Evolutionary conservation across 805 yeast genomes (phyloP).

Genomic region (Huiozyma naganishii): DNA sequence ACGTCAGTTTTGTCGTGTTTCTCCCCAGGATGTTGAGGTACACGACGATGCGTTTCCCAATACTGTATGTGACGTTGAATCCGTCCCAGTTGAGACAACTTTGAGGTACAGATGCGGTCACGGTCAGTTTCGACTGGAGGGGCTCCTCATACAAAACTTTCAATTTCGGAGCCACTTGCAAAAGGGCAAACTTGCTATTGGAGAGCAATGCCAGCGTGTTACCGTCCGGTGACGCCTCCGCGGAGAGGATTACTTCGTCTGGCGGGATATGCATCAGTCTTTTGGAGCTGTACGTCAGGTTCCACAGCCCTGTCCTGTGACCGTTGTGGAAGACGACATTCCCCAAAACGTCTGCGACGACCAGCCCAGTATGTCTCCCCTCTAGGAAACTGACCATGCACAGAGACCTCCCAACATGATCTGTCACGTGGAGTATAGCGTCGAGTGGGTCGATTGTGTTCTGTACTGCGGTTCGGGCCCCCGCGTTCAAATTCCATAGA

Average conservation of each 20-base stretch:
- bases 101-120: constrained; percentile 2
- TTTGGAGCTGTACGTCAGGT: constrained; percentile 16
- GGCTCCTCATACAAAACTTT: neutral
- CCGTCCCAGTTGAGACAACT: constrained; percentile 12
- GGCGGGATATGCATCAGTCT: constrained; percentile 8
- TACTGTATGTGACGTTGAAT: constrained; percentile 12
- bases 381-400: constrained; percentile 39
- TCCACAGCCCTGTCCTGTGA: constrained; percentile 32
- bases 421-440: constrained; percentile 24
- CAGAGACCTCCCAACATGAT: constrained; percentile 29
- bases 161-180: neutral
- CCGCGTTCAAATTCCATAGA: constrained; percentile 49
- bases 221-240: constrained; percentile 1
- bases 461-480: neutral
- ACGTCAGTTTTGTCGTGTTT: neutral
- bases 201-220: constrained; percentile 20
- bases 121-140: neutral
- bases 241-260: constrained; percentile 6
- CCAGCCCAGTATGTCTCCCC: constrained; percentile 42
- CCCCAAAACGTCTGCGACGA: constrained; percentile 47
- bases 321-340: constrained; percentile 56
- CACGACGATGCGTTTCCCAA: constrained; percentile 7
- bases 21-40: neutral
- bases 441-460: constrained; percentile 5
- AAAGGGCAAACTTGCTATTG: constrained; percentile 10